Conservation (phyloP, 257 asterid genomes). For the Salvia miltiorrhiza region DNA sequence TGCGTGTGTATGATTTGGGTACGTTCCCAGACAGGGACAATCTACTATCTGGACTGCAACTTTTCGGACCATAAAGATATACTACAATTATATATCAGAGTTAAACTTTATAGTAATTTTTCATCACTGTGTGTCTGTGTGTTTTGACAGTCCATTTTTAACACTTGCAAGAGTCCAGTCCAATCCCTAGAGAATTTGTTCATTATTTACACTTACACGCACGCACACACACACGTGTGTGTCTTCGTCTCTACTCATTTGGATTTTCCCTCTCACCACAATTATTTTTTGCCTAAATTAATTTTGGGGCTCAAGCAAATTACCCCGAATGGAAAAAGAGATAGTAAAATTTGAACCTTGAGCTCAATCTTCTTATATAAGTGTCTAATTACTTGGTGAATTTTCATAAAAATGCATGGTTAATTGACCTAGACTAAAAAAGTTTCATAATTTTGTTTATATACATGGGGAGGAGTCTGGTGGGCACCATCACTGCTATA, state of each 20-base stretch:
- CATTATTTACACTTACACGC: not conserved
- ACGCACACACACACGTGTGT: not conserved
- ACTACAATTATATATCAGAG: not conserved
- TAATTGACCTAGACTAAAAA: too few relatives aligned
- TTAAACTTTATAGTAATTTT: not conserved
- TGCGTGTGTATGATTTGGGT: constrained; percentile 32
- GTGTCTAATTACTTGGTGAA: too few relatives aligned
- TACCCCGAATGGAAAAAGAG: too few relatives aligned
- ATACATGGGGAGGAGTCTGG: too few relatives aligned
- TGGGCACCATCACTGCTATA: too few relatives aligned
- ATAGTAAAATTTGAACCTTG: too few relatives aligned
- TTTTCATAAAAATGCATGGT: too few relatives aligned
- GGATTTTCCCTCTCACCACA: not conserved
- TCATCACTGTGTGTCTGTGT: constrained; percentile 18
- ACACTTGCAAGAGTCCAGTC: not conserved
- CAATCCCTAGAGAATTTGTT: not conserved
- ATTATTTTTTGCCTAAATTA: not conserved
- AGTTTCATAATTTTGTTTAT: too few relatives aligned
- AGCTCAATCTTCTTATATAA: too few relatives aligned
- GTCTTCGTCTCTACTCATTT: not conserved
- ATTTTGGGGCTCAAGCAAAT: not conserved
- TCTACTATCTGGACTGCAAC: constrained; percentile 35
- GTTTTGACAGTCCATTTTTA: constrained; percentile 1
- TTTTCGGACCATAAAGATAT: constrained; percentile 26
- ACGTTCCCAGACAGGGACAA: constrained; percentile 41